Conservation (phyloP, 73 alveolate species). For the Paramecium primaurelia region DNA sequence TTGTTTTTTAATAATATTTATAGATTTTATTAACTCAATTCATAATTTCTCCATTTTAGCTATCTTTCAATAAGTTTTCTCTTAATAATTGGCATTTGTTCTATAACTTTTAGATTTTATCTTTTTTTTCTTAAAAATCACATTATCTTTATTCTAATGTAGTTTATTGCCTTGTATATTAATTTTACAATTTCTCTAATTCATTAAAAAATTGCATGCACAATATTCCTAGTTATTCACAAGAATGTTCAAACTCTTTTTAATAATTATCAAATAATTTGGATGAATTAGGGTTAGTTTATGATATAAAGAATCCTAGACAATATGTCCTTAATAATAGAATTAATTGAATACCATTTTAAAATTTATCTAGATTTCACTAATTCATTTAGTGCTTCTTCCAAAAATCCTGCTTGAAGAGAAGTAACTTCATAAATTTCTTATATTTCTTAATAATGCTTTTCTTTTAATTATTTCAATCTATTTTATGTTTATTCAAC, state of each 20-base stretch:
- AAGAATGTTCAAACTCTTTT: background rate
- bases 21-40: background rate
- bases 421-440: background rate
- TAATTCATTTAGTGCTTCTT: background rate
- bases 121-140: background rate
- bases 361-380: background rate
- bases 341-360: background rate
- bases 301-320: background rate
- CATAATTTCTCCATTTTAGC: background rate
- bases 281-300: background rate
- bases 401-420: background rate
- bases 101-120: background rate
- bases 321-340: background rate
- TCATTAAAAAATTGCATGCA: background rate
- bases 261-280: conserved; percentile 12
- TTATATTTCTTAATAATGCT: background rate
- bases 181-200: background rate
- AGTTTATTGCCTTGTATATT: background rate
- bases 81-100: background rate
- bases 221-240: background rate
- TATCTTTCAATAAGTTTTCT: background rate
- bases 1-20: too few species aligned
- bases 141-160: background rate
- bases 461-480: background rate
- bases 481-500: background rate